Evolutionary conservation across 139 green algal genomes (phyloP).

Genomic region (Coelastrella sp.): DNA sequence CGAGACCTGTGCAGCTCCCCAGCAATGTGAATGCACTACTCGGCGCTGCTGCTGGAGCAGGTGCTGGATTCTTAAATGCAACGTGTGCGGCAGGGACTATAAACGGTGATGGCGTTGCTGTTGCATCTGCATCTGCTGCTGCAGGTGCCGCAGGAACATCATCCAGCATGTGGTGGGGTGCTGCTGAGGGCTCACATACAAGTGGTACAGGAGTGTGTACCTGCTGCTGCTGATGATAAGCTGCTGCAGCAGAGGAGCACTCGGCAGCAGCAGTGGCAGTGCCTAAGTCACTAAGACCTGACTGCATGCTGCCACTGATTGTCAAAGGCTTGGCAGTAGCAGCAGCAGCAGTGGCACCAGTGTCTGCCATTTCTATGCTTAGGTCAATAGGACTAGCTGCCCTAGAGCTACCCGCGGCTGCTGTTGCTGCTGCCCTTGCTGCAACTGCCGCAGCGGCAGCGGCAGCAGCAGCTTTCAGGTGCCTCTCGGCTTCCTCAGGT

Average conservation of each 20-base stretch:
- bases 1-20: neutral
- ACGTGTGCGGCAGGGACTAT: too few species aligned
- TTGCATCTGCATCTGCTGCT: too few species aligned
- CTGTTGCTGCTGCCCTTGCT: neutral
- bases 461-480: conserved; percentile 17
- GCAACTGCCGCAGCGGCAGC: neutral
- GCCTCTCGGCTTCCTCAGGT: neutral
- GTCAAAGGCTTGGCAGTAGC: neutral
- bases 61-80: too few species aligned
- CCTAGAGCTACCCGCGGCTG: neutral
- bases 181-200: too few species aligned
- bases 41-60: neutral
- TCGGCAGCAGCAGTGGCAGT: neutral
- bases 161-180: too few species aligned
- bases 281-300: neutral
- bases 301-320: neutral
- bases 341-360: conserved; percentile 9
- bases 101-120: too few species aligned
- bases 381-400: neutral
- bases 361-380: neutral
- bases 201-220: too few species aligned
- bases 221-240: too few species aligned
- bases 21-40: neutral
- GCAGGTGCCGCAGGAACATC: too few species aligned
- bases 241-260: neutral